Base-by-base conservation (phyloP, 352 stramenopile species). In the Phytophthora colocasiae region DNA sequence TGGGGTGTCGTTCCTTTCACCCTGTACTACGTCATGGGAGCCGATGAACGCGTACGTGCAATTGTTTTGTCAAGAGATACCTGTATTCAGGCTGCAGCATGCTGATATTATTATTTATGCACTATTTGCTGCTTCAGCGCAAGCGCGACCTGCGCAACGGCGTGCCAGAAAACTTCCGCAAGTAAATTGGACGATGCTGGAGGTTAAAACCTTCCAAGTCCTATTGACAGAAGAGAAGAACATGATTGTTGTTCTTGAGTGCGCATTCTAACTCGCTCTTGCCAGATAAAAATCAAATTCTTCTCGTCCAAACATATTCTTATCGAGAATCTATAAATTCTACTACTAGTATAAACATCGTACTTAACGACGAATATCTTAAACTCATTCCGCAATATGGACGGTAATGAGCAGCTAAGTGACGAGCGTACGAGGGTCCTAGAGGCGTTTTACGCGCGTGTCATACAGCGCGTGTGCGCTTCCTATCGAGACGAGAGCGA, bases 1-100 rank as follows among this genome's bases (percentile, higher is more conserved):
- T 92, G 81, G 81, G 83, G 85, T 17, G 17, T 93, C 22, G 26
- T 90, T 17, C 85, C 85, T 24, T 91, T 80, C 60, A 58, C 57
- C 15, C 29, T 90, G 54, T 93, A 90, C 75, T 93, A 89, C 72
- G 69, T 78, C 39, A 31, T 93, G 50, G 70, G 79, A 36, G 68
- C 69, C 31, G 60, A 62, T 26, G 85, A 93, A 43, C 85, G 83
- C 63, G 85, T 93, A 91, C 64, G 85, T 82, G 24, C 8, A 26
- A 48, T 40, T 49, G 34, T 17, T 49, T 17, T 12, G 7, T 11
- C 8, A 11, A 11, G 31, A 36, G 1, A 36, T 36, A 14, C 31
- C 31, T 36, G 2, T 36, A 36, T 9, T 10, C 15, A 22, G 45
- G 14, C 11, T 36, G 34, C 32, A 24, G 8, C 27, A 6, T 39